These are phyloP conservation scores for Aspergillus unguis DNA, from an alignment of 2,329 filamentous ascomycete species.

Conservation along the genomic window DNA sequence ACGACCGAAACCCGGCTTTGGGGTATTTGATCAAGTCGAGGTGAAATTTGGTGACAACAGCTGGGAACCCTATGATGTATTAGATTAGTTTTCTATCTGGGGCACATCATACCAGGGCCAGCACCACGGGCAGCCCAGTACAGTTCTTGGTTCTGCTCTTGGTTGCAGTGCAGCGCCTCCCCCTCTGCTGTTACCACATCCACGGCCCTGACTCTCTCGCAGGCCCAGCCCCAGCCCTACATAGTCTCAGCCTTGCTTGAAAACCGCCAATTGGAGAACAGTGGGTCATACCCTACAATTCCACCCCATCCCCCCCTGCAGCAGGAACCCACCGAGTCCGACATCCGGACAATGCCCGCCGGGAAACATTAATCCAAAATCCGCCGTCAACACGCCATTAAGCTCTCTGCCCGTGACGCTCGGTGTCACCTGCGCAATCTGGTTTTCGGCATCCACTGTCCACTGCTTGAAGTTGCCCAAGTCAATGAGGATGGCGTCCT, in stretches of 20 bases:
- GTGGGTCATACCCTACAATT: conserved; percentile 47
- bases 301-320: conserved; percentile 50
- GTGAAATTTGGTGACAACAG: conserved; percentile 52
- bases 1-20: conserved; percentile 27
- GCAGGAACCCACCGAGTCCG: conserved; percentile 54
- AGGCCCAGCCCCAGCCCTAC: conserved; percentile 57
- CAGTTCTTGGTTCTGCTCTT: conserved; percentile 44
- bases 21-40: conserved; percentile 33
- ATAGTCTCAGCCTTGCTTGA: neutral
- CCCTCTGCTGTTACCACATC: conserved; percentile 51
- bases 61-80: conserved; percentile 43
- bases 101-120: conserved; percentile 36
- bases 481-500: conserved; percentile 46
- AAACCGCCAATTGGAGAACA: too few relatives aligned
- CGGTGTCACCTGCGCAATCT: conserved; percentile 45
- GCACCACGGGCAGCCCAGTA: conserved; percentile 51
- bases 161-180: conserved; percentile 22
- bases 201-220: conserved; percentile 44
- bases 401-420: conserved; percentile 45
- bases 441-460: conserved; percentile 38
- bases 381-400: conserved; percentile 16
- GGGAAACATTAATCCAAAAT: conserved; percentile 47
- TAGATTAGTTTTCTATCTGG: neutral
- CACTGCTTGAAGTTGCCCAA: conserved; percentile 41
- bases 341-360: conserved; percentile 58